Conservation (phyloP, 108 stramenopile genomes). For the Pseudonitzschia delicatissima region DNA sequence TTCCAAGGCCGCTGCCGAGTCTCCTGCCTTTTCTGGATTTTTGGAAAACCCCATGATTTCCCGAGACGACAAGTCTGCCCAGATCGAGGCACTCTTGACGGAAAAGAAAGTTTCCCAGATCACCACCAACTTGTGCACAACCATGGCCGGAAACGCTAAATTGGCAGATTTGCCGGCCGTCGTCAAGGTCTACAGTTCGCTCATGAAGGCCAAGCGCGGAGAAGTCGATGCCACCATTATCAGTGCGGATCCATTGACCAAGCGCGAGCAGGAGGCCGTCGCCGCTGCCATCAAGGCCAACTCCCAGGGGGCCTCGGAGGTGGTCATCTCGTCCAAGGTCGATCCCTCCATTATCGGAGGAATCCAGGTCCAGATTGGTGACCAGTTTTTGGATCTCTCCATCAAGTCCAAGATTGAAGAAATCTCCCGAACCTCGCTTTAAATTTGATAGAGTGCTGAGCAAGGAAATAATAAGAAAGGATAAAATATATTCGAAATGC, state of each 20-base stretch:
- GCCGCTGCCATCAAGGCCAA: slow-evolving; percentile 80
- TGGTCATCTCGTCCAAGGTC: slow-evolving; percentile 75
- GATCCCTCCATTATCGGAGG: slow-evolving; percentile 92
- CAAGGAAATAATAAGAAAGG: too few relatives aligned
- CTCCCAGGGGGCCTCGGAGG: slow-evolving; percentile 70
- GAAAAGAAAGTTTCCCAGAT: slow-evolving; percentile 60
- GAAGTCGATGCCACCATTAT: slow-evolving; percentile 95
- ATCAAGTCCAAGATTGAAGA: slow-evolving; percentile 88
- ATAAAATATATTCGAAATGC: too few relatives aligned
- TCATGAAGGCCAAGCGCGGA: slow-evolving; percentile 95
- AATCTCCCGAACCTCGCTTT: slow-evolving; percentile 69
- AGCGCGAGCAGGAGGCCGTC: slow-evolving; percentile 66
- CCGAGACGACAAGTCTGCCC: slow-evolving; percentile 70
- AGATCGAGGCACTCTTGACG: slow-evolving; percentile 55
- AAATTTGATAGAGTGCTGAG: too few relatives aligned
- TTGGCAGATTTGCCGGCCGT: slow-evolving; percentile 77
- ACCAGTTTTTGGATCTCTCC: slow-evolving; percentile 96
- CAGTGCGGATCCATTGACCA: slow-evolving; percentile 68
- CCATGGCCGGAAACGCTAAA: slow-evolving; percentile 93
- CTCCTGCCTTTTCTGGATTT: slow-evolving; percentile 63
- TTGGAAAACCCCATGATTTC: slow-evolving; percentile 88
- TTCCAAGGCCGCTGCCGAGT: slow-evolving; percentile 50
- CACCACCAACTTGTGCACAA: slow-evolving; percentile 87
- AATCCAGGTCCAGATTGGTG: slow-evolving; percentile 95
- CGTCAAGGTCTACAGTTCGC: slow-evolving; percentile 57